Conservation (phyloP, 2,329 filamentous ascomycete species). For the Colletotrichum camelliae region DNA sequence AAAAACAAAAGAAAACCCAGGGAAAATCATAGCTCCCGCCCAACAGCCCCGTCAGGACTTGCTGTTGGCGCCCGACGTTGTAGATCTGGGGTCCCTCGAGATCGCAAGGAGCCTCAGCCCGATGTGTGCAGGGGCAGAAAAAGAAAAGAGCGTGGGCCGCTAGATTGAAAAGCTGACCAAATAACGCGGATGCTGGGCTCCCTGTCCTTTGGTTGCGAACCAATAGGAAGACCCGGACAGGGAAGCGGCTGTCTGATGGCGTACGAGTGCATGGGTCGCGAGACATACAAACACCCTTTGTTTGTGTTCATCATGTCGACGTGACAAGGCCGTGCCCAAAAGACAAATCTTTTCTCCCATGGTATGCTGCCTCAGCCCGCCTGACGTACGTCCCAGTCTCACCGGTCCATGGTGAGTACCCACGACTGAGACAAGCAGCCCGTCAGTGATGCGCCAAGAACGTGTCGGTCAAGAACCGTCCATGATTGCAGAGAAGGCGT, state of each 20-base stretch:
- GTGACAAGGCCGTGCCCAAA: background rate
- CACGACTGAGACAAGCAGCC: constrained; percentile 3
- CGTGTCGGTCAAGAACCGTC: constrained; percentile 16
- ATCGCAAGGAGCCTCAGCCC: constrained; percentile 4
- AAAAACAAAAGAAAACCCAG: background rate
- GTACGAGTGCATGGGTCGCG: background rate
- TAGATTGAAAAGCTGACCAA: constrained; percentile 4
- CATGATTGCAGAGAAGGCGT: constrained; percentile 36
- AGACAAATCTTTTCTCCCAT: constrained; percentile 1
- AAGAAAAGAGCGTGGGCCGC: constrained; percentile 12
- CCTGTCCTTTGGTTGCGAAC: background rate
- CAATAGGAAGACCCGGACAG: constrained; percentile 5
- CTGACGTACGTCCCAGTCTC: constrained; percentile 14
- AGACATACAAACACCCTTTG: constrained; percentile 9
- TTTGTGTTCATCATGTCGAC: background rate
- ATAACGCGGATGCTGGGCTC: background rate
- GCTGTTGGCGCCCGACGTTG: constrained; percentile 1
- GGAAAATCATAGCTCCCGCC: background rate
- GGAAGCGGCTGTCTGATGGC: background rate
- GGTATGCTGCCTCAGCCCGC: background rate
- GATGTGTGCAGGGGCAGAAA: background rate
- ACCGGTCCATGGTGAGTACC: background rate
- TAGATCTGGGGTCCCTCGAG: constrained; percentile 3
- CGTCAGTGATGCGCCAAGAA: background rate
- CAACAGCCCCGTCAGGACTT: background rate